phyloP scores from a whole-genome alignment of 2,329 filamentous ascomycete species.

The Hypoxylon sp. region DNA sequence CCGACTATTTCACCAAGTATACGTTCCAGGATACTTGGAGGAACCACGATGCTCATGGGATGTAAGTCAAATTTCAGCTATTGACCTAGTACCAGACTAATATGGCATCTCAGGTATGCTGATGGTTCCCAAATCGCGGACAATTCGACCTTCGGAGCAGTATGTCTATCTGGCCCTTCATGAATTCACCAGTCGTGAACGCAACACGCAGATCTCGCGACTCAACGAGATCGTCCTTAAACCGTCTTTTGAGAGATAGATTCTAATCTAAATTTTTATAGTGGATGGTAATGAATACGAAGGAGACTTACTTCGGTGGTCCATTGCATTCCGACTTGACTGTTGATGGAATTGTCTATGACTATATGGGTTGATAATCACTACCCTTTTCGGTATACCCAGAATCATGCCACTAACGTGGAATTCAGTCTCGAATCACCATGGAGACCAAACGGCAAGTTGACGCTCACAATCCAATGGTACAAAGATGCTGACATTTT shows the following conservation, averaged over 20 bases:
- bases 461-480: neutral
- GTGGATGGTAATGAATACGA: conserved; percentile 75
- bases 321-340: conserved; percentile 73
- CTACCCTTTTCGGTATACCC: neutral
- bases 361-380: conserved; percentile 63
- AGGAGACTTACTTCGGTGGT: conserved; percentile 73
- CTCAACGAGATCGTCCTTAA: neutral
- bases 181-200: conserved; percentile 1
- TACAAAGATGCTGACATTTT: conserved; percentile 21
- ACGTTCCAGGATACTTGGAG: conserved; percentile 71
- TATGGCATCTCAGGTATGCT: conserved; percentile 54
- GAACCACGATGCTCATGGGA: conserved; percentile 69
- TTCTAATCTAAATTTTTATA: conserved; percentile 27
- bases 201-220: conserved; percentile 8
- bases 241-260: neutral
- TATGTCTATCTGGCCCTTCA: conserved; percentile 20
- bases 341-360: conserved; percentile 75
- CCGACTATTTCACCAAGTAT: conserved; percentile 76
- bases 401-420: conserved; percentile 37
- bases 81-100: conserved; percentile 20
- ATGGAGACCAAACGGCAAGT: conserved; percentile 67
- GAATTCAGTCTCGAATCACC: conserved; percentile 68
- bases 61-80: conserved; percentile 43
- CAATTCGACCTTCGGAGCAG: conserved; percentile 67
- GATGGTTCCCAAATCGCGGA: conserved; percentile 65